Evolutionary conservation across 2,329 filamentous ascomycete genomes (phyloP).

Genomic region (Balansia obtecta): DNA sequence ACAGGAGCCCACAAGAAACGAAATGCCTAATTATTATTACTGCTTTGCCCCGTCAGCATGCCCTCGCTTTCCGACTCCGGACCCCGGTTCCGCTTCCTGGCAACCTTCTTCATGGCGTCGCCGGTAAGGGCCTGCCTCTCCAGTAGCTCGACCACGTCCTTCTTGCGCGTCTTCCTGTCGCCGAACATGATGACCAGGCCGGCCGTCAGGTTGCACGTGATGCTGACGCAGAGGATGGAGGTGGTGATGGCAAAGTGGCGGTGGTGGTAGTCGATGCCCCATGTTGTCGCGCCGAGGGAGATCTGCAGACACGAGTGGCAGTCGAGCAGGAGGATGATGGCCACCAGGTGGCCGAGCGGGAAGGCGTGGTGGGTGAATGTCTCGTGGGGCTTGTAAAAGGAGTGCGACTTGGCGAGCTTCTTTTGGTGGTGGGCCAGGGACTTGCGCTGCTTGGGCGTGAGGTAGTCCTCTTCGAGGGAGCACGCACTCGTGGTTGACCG

Average conservation of each 20-base stretch:
- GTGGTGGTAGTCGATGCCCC: conserved; percentile 59
- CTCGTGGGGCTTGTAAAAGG: conserved; percentile 83
- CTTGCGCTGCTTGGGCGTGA: conserved; percentile 53
- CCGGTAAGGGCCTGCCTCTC: conserved; percentile 63
- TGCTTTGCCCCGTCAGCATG: neutral
- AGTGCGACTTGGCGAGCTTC: conserved; percentile 72
- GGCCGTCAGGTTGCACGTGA: conserved; percentile 64
- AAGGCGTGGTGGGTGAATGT: conserved; percentile 73
- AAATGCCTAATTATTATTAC: neutral
- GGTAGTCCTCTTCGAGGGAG: conserved; percentile 43
- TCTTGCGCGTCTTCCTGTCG: conserved; percentile 67
- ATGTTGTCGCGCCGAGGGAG: conserved; percentile 64
- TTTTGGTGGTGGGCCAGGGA: conserved; percentile 63
- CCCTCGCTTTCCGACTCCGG: neutral
- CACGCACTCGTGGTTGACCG: conserved; percentile 21
- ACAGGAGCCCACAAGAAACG: neutral
- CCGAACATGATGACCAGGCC: conserved; percentile 67
- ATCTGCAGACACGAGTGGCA: conserved; percentile 72
- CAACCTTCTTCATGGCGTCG: conserved; percentile 37
- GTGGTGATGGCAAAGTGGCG: conserved; percentile 65
- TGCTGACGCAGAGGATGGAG: conserved; percentile 67
- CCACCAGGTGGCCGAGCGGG: conserved; percentile 58
- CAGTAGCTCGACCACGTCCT: conserved; percentile 69
- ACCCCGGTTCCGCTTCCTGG: conserved; percentile 11
- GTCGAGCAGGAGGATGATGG: conserved; percentile 68